Evolutionary conservation across 2,329 filamentous ascomycete genomes (phyloP), one percentile per base, ranked within the genome.

Genomic region (Alternaria conjuncta): DNA sequence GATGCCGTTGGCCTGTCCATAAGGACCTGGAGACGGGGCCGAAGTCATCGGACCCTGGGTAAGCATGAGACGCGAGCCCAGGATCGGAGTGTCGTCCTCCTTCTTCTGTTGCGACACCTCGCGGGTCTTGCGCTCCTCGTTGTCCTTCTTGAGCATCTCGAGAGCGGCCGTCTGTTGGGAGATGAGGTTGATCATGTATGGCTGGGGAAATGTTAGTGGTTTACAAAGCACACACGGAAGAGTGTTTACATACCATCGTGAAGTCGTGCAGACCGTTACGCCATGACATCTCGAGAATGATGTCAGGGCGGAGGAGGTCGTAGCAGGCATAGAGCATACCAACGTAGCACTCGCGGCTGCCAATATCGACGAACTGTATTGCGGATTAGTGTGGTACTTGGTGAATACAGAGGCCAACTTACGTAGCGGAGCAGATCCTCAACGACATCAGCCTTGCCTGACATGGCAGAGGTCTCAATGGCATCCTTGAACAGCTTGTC

Each of bases 401-500:
- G 47, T n/a, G 26, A 46, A n/a, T 43, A 50, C 55, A 28, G n/a
- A 57, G 25, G 23, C 8, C 57, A 65, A 93, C 95, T 91, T 89
- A 97, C 95, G 83, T 99, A 99, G 83, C 93, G 92, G 65, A 99
- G 86, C 50, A 99, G 86, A 74, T 99, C 96, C 82, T 98, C 96
- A 44, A 99, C 95, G 72, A 98, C 92, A 28, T 97, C 94, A 12
- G 87, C 79, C 87, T 98, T 98, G 78, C 87, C 86, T 55, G 95
- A 98, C 60, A 97, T 92, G 26, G 96, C 96, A 30, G 96, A 89
- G 13, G 96, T 99, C 86, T 99, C 96, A 68, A 99, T 98, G 25
- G 96, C 96, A 83, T 99, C 96, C 86, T 97, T 98, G 90, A 96
- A 99, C 15, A 99, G 86, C 88, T 97, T 98, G 85, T 99, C 96